Conservation (phyloP, 805 yeast species). For the Pichia insulana region DNA sequence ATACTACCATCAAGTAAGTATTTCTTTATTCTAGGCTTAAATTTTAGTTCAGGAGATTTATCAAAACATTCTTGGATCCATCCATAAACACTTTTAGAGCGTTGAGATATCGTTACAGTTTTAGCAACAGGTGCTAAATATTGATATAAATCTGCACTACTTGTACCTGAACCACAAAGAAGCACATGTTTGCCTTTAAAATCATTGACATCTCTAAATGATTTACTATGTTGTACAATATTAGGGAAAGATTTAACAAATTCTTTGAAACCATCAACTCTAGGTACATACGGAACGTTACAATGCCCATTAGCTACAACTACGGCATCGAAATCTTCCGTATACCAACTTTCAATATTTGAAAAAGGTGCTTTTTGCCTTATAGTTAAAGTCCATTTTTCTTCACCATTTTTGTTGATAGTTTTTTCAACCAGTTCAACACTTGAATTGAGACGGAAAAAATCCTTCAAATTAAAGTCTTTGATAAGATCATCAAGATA, state of each 20-base stretch:
- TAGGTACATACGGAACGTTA: slow-evolving; percentile 51
- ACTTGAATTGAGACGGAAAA: slow-evolving; percentile 32
- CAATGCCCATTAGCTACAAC: slow-evolving; percentile 53
- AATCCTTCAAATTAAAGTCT: slow-evolving; percentile 22
- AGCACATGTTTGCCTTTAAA: slow-evolving; percentile 34
- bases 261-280: slow-evolving; percentile 22
- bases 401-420: slow-evolving; percentile 26
- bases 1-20: slow-evolving; percentile 14
- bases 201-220: slow-evolving; percentile 37
- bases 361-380: slow-evolving; percentile 10
- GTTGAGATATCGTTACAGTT: slow-evolving; percentile 12
- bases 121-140: slow-evolving; percentile 21
- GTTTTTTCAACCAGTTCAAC: slow-evolving; percentile 30
- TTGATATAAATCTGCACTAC: slow-evolving; percentile 37
- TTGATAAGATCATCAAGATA: slow-evolving; percentile 11
- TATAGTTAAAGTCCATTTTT: slow-evolving; percentile 10
- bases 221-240: slow-evolving; percentile 46
- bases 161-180: slow-evolving; percentile 36
- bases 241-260: slow-evolving; percentile 32
- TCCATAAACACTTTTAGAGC: slow-evolving; percentile 18
- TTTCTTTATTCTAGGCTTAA: slow-evolving; percentile 16
- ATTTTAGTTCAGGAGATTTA: slow-evolving; percentile 9
- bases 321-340: slow-evolving; percentile 48
- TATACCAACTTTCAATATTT: slow-evolving; percentile 31
- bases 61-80: slow-evolving; percentile 14